Percentiles rank a stretch among this genome's conserved stretches.
phyloP scores from a whole-genome alignment of 23 red algal genomes.

The Gracilariopsis chorda region DNA sequence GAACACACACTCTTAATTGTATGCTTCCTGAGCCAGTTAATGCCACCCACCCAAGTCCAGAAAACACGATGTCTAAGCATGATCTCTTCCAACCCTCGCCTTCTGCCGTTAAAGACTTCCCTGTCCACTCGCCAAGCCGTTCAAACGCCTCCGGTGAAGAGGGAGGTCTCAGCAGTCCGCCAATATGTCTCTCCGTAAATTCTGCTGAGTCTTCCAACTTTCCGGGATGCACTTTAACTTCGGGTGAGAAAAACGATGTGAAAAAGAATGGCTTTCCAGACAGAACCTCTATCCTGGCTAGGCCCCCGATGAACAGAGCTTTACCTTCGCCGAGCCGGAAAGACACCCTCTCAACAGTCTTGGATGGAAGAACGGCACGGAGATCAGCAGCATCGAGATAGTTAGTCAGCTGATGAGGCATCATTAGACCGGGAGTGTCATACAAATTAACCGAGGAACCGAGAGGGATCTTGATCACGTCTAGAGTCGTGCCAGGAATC shows the following conservation, averaged over 20 bases:
- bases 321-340: constrained; percentile 84
- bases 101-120: constrained; percentile 52
- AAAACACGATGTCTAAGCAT: constrained; percentile 74
- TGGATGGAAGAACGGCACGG: constrained; percentile 78
- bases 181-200: constrained; percentile 58
- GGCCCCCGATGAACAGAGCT: constrained; percentile 81
- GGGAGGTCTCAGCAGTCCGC: constrained; percentile 62
- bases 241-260: constrained; percentile 71
- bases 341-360: constrained; percentile 59
- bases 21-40: constrained; percentile 74
- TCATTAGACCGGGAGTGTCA: constrained; percentile 95
- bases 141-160: constrained; percentile 43
- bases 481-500: constrained; percentile 94
- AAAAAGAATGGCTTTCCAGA: constrained; percentile 85
- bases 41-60: constrained; percentile 86
- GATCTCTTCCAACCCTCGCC: constrained; percentile 76
- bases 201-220: constrained; percentile 42
- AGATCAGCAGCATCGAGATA: constrained; percentile 72
- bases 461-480: constrained; percentile 78
- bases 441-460: constrained; percentile 55
- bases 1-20: constrained; percentile 60
- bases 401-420: constrained; percentile 84
- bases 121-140: constrained; percentile 62
- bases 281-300: constrained; percentile 83
- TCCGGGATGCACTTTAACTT: constrained; percentile 95